Conservation (phyloP, 345 rosid species). For the Bruguiera gymnorhiza region DNA sequence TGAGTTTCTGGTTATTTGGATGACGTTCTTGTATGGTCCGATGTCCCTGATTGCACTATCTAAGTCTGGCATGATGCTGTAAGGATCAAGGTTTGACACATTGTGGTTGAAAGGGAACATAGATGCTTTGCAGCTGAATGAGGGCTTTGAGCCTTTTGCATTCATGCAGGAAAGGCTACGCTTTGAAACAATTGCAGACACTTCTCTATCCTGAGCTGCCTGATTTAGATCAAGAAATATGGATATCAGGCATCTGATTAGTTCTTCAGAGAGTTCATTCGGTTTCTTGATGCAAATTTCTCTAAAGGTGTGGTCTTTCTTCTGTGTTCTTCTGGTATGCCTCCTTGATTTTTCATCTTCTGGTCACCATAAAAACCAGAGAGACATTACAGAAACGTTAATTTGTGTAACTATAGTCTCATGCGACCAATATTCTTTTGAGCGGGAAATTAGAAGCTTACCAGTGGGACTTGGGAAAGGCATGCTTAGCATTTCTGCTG, state of each 20-base stretch:
- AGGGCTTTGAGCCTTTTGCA: slow-evolving; percentile 40
- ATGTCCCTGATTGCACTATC: slow-evolving; percentile 54
- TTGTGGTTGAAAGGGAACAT: slow-evolving; percentile 25
- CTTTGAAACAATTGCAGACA: slow-evolving; percentile 45
- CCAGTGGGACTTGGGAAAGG: slow-evolving; percentile 44
- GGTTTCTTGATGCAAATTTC: slow-evolving; percentile 51
- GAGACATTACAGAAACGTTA: too few species aligned
- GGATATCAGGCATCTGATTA: slow-evolving; percentile 60
- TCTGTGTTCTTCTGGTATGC: slow-evolving; percentile 40
- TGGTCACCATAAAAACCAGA: slow-evolving; percentile 18
- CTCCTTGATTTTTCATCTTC: slow-evolving; percentile 49
- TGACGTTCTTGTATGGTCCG: slow-evolving; percentile 77
- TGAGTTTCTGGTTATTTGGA: slow-evolving; percentile 58
- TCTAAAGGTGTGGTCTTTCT: slow-evolving; percentile 26
- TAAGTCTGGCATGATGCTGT: slow-evolving; percentile 50
- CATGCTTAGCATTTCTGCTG: slow-evolving; percentile 43
- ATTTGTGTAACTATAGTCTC: too few species aligned
- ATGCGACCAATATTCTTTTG: slow-evolving; percentile 1
- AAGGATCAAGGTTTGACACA: slow-evolving; percentile 64
- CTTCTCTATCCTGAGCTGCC: slow-evolving; percentile 36
- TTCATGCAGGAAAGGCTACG: slow-evolving; percentile 49
- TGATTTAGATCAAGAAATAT: slow-evolving; percentile 67
- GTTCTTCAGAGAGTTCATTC: slow-evolving; percentile 69
- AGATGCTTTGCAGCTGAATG: slow-evolving; percentile 35
- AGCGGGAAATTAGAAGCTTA: slow-evolving; percentile 25